Percentiles rank a stretch among this genome's conserved stretches.
Conservation (phyloP, 108 stramenopile genomes). For the Pseudonitzschia multiseries region DNA sequence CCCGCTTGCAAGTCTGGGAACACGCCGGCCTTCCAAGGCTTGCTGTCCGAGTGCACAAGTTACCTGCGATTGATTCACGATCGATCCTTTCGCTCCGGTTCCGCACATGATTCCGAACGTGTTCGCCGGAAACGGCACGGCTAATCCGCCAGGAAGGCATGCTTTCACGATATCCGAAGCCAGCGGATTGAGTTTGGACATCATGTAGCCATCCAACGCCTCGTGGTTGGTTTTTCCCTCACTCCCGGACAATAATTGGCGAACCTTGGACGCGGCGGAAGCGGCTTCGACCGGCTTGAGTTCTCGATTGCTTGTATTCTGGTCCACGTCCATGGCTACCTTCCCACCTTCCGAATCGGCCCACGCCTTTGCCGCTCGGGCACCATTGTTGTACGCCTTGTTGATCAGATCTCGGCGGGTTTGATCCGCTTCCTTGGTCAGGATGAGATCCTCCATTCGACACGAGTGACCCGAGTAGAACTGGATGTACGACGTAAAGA, state of each 20-base stretch:
- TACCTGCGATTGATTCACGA: conserved; percentile 98
- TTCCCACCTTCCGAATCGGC: conserved; percentile 92
- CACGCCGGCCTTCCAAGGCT: conserved; percentile 98
- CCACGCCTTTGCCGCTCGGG: conserved; percentile 88
- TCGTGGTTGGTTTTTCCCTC: conserved; percentile 87
- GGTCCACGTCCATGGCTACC: conserved; percentile 71
- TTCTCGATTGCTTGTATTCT: conserved; percentile 45
- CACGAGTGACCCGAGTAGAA: conserved; percentile 97
- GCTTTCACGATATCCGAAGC: conserved; percentile 92
- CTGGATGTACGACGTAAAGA: conserved; percentile 95
- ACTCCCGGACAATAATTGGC: conserved; percentile 70
- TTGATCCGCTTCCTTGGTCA: conserved; percentile 85
- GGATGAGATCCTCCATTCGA: conserved; percentile 94
- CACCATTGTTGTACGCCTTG: conserved; percentile 80
- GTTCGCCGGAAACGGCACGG: conserved; percentile 96
- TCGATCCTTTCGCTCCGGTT: conserved; percentile 98
- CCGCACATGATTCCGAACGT: conserved; percentile 97
- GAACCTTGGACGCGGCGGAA: conserved; percentile 72
- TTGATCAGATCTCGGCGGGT: conserved; percentile 66
- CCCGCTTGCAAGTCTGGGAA: conserved; percentile 96
- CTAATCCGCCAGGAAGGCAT: conserved; percentile 95
- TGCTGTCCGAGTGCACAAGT: conserved; percentile 99
- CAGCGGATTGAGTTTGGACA: conserved; percentile 89
- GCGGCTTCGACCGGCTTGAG: conserved; percentile 86
- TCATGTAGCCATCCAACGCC: conserved; percentile 93